These are phyloP conservation scores for Thuja plicata DNA, from an alignment of 83 land plant genomes.

Conservation along the genomic window DNA sequence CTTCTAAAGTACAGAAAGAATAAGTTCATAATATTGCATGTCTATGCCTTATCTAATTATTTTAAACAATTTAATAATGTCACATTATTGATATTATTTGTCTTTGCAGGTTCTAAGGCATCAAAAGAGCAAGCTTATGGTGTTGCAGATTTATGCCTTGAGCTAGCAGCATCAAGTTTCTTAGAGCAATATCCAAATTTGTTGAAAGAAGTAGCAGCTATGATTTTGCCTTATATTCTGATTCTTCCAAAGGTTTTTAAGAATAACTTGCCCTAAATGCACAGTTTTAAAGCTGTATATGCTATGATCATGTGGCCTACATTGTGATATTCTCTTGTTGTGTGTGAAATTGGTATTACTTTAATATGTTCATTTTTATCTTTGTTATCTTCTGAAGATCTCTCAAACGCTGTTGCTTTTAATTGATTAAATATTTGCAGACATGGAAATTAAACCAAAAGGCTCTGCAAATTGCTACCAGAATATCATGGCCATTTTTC, in stretches of 20 bases:
- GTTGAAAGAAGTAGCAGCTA: conserved; percentile 33
- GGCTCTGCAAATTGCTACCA: conserved; percentile 48
- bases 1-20: not conserved
- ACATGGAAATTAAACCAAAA: conserved; percentile 58
- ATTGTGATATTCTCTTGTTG: not conserved
- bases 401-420: not conserved
- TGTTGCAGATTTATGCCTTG: conserved; percentile 42
- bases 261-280: not conserved
- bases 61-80: not conserved
- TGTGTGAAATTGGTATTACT: not conserved
- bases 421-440: conserved; percentile 27
- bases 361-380: not conserved
- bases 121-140: conserved; percentile 31
- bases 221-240: conserved; percentile 53
- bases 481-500: conserved; percentile 53
- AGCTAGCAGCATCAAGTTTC: conserved; percentile 25
- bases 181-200: conserved; percentile 17
- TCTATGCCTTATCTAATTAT: not conserved
- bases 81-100: not conserved
- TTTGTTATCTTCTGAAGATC: not conserved
- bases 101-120: conserved; percentile 19
- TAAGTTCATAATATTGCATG: not conserved
- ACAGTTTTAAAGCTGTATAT: not conserved
- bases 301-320: not conserved
- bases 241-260: conserved; percentile 49